phyloP scores from a whole-genome alignment of 805 yeast genomes.

The Tetrapisispora fleetii region DNA sequence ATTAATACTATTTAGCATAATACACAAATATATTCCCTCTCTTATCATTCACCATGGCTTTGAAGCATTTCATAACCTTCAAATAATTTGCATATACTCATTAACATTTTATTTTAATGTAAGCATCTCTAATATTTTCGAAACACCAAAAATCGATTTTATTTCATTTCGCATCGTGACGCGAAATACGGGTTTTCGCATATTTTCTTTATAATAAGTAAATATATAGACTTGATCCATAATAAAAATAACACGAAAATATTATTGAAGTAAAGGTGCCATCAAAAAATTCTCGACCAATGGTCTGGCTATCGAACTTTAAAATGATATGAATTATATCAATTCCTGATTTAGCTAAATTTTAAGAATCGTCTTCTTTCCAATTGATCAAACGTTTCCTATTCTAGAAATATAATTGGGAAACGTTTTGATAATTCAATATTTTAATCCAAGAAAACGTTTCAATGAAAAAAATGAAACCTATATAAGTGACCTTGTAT shows the following conservation, averaged over 20 bases:
- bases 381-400: background rate
- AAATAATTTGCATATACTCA: background rate
- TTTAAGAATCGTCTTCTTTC: background rate
- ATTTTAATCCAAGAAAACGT: background rate
- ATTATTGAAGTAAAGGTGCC: too few relatives aligned
- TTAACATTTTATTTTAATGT: background rate
- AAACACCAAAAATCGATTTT: background rate
- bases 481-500: background rate
- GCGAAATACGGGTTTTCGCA: background rate
- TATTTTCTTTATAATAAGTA: background rate
- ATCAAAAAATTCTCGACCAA: background rate
- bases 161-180: background rate
- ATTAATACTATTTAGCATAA: too few relatives aligned
- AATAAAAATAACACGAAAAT: background rate
- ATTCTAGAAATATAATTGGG: background rate
- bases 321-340: too few relatives aligned
- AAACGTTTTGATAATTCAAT: too few relatives aligned
- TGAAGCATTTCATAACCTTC: too few relatives aligned
- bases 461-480: background rate
- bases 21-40: too few relatives aligned
- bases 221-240: background rate
- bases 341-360: background rate
- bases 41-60: too few relatives aligned
- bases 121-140: too few relatives aligned
- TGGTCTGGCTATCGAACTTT: too few relatives aligned